phyloP scores from a whole-genome alignment of 2,329 filamentous ascomycete genomes.

The Sporothrix schenckii region DNA sequence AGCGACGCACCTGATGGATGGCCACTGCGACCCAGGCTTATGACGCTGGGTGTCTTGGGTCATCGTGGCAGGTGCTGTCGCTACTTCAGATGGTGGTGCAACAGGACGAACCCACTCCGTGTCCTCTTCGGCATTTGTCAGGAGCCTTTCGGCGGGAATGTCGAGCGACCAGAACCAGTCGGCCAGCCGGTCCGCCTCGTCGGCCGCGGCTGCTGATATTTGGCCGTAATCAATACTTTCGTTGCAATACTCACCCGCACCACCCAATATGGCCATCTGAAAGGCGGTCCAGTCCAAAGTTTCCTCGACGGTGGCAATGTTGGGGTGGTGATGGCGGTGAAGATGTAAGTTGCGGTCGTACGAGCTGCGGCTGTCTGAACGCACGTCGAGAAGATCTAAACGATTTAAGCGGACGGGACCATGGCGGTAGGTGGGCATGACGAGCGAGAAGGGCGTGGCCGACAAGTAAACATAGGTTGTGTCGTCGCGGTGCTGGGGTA shows the following conservation, averaged over 20 bases:
- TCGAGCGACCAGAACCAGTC: slow-evolving; percentile 58
- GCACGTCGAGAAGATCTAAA: slow-evolving; percentile 41
- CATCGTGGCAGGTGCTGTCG: not conserved
- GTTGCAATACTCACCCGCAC: slow-evolving; percentile 55
- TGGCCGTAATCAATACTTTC: slow-evolving; percentile 50
- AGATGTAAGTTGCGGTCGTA: not conserved
- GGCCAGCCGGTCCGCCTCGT: slow-evolving; percentile 53
- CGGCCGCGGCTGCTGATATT: slow-evolving; percentile 45
- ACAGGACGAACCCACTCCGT: slow-evolving; percentile 16
- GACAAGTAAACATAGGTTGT: slow-evolving; percentile 51
- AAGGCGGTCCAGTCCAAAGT: slow-evolving; percentile 66
- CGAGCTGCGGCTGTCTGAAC: slow-evolving; percentile 33
- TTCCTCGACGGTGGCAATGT: slow-evolving; percentile 48
- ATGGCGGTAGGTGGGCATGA: slow-evolving; percentile 55
- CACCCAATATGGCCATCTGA: slow-evolving; percentile 65
- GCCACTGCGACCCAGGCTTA: slow-evolving; percentile 14
- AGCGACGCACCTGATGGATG: slow-evolving; percentile 12
- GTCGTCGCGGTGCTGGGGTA: slow-evolving; percentile 28
- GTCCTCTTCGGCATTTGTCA: slow-evolving; percentile 39
- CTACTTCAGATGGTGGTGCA: not conserved
- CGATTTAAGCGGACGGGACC: slow-evolving; percentile 59
- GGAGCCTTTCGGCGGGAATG: slow-evolving; percentile 49
- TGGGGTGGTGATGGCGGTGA: slow-evolving; percentile 9
- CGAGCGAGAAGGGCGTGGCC: slow-evolving; percentile 55
- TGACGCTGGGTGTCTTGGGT: not conserved